Evolutionary conservation across 805 yeast species (phyloP).

Genomic region (Hanseniaspora vineae): DNA sequence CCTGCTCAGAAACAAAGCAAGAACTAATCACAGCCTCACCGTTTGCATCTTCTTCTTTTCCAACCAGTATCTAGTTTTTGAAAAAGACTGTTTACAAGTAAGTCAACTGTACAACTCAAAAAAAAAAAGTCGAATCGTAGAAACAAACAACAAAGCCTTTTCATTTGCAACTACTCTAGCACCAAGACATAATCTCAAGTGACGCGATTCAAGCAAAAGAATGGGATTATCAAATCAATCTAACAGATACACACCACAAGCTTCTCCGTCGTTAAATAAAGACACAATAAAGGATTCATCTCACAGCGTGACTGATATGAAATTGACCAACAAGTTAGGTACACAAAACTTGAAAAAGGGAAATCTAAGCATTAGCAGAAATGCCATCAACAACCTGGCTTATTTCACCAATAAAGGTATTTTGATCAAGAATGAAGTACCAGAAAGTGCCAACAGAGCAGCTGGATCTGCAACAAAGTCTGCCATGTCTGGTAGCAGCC

Average conservation of each 20-base stretch:
- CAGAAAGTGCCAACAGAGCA: neutral
- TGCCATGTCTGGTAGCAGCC: too few relatives aligned
- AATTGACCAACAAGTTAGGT: neutral
- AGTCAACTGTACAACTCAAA: too few relatives aligned
- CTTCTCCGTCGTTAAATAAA: neutral
- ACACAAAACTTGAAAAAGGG: neutral
- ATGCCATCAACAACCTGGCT: neutral
- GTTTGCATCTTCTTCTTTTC: too few relatives aligned
- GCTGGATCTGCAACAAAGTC: too few relatives aligned
- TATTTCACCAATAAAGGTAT: neutral
- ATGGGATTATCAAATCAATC: neutral
- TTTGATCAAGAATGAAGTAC: neutral
- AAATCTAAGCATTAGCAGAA: neutral
- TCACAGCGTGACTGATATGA: neutral
- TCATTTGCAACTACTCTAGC: too few relatives aligned
- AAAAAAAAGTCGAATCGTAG: too few relatives aligned
- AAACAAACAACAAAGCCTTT: too few relatives aligned
- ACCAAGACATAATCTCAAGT: too few relatives aligned
- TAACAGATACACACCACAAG: neutral
- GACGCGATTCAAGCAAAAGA: neutral
- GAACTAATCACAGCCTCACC: too few relatives aligned
- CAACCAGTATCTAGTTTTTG: too few relatives aligned
- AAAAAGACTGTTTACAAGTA: too few relatives aligned
- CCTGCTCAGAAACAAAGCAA: too few relatives aligned
- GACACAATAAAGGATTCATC: neutral